These are phyloP conservation scores for Trametes versicolor DNA, from an alignment of 1,284 basidiomycete genomes.

Conservation along the genomic window DNA sequence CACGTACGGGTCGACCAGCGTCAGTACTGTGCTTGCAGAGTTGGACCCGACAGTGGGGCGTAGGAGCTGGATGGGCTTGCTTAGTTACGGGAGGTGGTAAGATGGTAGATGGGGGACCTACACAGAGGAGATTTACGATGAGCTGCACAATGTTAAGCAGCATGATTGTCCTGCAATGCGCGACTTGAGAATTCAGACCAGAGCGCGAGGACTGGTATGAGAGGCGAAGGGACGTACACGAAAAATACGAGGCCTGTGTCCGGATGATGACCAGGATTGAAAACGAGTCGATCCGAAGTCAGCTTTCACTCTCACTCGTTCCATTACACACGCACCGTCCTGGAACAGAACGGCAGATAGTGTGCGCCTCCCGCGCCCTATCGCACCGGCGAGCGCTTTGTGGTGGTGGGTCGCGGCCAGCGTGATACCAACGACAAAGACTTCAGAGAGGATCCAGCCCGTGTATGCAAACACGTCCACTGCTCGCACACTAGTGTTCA, in stretches of 20 bases:
- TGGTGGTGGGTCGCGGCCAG: neutral
- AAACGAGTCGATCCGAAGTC: neutral
- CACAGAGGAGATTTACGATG: neutral
- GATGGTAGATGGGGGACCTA: neutral
- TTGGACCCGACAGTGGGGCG: neutral
- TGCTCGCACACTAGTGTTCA: neutral
- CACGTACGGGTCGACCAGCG: neutral
- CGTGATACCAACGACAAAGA: neutral
- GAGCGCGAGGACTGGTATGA: too few relatives aligned
- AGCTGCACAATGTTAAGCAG: slow-evolving; percentile 5
- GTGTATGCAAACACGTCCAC: slow-evolving; percentile 2
- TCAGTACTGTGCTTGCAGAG: neutral
- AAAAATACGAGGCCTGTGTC: neutral
- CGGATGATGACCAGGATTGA: neutral
- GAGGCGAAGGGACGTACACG: neutral
- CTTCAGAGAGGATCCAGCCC: neutral
- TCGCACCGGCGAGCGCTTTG: neutral
- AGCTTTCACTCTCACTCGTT: neutral
- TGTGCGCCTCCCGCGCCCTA: neutral
- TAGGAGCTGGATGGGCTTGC: neutral
- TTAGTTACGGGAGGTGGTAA: neutral
- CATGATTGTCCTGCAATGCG: neutral
- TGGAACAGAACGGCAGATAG: neutral
- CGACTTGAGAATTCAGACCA: too few relatives aligned
- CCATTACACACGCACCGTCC: neutral